Evolutionary conservation across 2,329 filamentous ascomycete genomes (phyloP).

Genomic region (Salinomyces thailandicus): DNA sequence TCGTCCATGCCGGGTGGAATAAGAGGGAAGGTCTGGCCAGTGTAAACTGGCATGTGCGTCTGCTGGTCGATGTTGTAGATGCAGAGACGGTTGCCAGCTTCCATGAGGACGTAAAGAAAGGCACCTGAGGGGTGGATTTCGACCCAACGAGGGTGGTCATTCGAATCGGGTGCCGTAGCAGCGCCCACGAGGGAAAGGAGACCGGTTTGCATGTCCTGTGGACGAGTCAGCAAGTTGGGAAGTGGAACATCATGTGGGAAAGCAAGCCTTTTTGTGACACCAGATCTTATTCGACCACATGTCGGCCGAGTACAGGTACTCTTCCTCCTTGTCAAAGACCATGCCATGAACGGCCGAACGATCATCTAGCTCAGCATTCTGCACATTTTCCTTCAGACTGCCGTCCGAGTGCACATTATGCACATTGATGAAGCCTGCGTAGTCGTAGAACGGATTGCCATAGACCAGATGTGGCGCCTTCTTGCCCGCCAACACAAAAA

Average conservation of each 20-base stretch:
- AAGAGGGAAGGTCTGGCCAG: conserved; percentile 63
- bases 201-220: conserved; percentile 43
- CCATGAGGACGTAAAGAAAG: conserved; percentile 80
- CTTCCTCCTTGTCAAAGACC: conserved; percentile 65
- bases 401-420: conserved; percentile 52
- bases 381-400: conserved; percentile 52
- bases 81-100: conserved; percentile 73
- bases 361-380: conserved; percentile 62
- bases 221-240: background rate
- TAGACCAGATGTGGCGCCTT: conserved; percentile 74
- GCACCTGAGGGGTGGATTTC: conserved; percentile 68
- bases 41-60: conserved; percentile 68
- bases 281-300: conserved; percentile 71
- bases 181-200: conserved; percentile 59
- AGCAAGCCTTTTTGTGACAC: conserved; percentile 58
- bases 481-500: conserved; percentile 73
- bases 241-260: background rate
- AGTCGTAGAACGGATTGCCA: conserved; percentile 81
- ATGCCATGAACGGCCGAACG: conserved; percentile 69
- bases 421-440: conserved; percentile 72
- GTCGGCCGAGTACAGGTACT: conserved; percentile 69
- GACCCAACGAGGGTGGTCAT: conserved; percentile 81
- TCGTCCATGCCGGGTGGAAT: conserved; percentile 59
- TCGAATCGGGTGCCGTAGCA: conserved; percentile 57
- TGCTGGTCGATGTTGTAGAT: conserved; percentile 69